phyloP scores from a whole-genome alignment of 805 yeast genomes.

The Candida sphagnicola region DNA sequence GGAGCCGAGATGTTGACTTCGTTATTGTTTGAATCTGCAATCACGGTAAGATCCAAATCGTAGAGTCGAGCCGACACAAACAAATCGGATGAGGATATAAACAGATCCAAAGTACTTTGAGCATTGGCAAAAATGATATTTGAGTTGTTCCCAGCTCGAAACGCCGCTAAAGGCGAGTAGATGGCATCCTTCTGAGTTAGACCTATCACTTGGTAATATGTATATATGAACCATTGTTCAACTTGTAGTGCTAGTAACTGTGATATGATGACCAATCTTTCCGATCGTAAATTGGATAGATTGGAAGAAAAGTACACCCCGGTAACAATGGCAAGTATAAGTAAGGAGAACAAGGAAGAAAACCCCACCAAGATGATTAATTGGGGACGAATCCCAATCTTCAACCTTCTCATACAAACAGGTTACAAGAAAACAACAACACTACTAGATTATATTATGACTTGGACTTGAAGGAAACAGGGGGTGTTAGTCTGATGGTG shows the following conservation, averaged over 20 bases:
- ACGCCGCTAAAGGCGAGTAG: conserved; percentile 55
- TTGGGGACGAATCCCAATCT: conserved; percentile 72
- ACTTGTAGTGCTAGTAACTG: conserved; percentile 79
- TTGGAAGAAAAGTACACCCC: conserved; percentile 67
- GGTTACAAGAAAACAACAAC: too few relatives aligned
- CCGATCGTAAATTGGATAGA: conserved; percentile 59
- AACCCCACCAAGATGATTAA: conserved; percentile 66
- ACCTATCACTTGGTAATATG: conserved; percentile 67
- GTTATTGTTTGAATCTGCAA: conserved; percentile 35
- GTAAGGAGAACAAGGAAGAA: conserved; percentile 65
- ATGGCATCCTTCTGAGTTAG: conserved; percentile 59
- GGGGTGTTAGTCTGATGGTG: too few relatives aligned
- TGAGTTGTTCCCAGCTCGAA: conserved; percentile 71
- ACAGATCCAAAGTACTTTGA: conserved; percentile 47
- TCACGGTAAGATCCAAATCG: conserved; percentile 50
- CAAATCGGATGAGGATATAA: conserved; percentile 58
- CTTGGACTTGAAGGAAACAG: too few relatives aligned
- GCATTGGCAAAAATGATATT: conserved; percentile 41
- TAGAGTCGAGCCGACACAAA: conserved; percentile 66
- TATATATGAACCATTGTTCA: conserved; percentile 57
- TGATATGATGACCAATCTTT: conserved; percentile 72
- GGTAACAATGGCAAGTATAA: conserved; percentile 69
- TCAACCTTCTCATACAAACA: conserved; percentile 39
- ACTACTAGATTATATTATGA: too few relatives aligned
- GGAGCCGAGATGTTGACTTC: conserved; percentile 21